These are phyloP conservation scores for Dissophora globulifera DNA, from an alignment of 192 early-diverging fungal genomes.

Conservation along the genomic window DNA sequence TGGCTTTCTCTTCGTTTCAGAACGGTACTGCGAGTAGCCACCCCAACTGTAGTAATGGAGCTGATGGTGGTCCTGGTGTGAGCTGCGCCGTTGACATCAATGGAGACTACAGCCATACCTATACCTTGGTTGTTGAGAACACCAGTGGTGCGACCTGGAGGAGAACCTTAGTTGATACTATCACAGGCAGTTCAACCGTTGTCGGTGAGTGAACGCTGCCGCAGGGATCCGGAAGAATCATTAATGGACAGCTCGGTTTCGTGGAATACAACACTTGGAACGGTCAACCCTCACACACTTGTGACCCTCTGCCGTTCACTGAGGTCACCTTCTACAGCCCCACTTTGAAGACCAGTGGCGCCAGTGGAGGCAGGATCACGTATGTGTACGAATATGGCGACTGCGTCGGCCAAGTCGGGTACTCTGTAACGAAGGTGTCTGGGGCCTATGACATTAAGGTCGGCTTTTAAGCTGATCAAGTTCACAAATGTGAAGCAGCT, in stretches of 20 bases:
- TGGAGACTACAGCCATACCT: constrained; percentile 20
- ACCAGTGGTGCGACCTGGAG: constrained; percentile 13
- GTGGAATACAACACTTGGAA: constrained; percentile 30
- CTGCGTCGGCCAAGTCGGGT: constrained; percentile 18
- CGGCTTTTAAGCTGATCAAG: constrained; percentile 12
- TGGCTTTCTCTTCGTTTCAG: constrained; percentile 21
- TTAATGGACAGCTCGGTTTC: constrained; percentile 11
- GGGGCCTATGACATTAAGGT: constrained; percentile 7
- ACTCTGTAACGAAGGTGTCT: not conserved
- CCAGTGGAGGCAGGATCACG: constrained; percentile 6
- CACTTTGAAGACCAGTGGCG: constrained; percentile 7
- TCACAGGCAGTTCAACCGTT: not conserved
- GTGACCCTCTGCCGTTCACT: constrained; percentile 17
- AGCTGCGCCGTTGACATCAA: constrained; percentile 23
- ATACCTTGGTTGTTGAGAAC: constrained; percentile 9
- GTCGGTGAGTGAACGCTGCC: constrained; percentile 27
- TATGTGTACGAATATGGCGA: constrained; percentile 13
- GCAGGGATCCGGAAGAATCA: not conserved
- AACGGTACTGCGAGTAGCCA: constrained; percentile 9
- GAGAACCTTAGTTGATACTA: constrained; percentile 18
- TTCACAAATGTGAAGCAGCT: no score
- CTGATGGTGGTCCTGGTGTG: constrained; percentile 16
- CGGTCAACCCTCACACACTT: not conserved
- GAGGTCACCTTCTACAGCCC: constrained; percentile 16
- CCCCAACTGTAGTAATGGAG: constrained; percentile 3